phyloP scores from a whole-genome alignment of 352 stramenopile genomes.

The Elongisporangium senticosum region DNA sequence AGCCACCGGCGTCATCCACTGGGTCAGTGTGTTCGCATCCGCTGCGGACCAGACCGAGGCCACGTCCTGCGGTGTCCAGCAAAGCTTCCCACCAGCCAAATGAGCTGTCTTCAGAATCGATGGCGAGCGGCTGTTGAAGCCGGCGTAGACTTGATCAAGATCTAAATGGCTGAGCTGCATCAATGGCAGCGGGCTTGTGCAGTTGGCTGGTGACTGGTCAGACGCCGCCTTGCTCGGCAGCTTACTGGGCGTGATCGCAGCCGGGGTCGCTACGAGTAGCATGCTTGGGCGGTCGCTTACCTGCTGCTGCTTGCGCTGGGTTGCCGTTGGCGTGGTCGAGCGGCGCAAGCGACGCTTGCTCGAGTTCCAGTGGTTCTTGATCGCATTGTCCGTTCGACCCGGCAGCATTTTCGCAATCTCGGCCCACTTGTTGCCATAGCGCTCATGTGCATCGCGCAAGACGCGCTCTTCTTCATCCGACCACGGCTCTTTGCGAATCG shows the following conservation, averaged over 20 bases:
- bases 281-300: background rate
- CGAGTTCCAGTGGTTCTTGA: constrained; percentile 93
- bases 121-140: background rate
- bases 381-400: constrained; percentile 86
- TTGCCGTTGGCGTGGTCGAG: constrained; percentile 13
- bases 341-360: constrained; percentile 71
- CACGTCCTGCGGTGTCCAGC: constrained; percentile 26
- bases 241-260: background rate
- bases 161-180: background rate
- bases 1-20: background rate
- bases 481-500: constrained; percentile 92
- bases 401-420: constrained; percentile 88
- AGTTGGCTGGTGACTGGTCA: background rate
- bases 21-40: background rate
- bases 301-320: constrained; percentile 16
- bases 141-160: background rate
- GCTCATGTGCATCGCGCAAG: constrained; percentile 66
- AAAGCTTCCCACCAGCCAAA: constrained; percentile 5
- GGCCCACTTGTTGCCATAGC: constrained; percentile 87
- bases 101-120: background rate
- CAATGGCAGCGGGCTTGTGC: background rate
- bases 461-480: constrained; percentile 84
- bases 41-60: background rate
- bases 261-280: background rate
- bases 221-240: background rate